A percentile compares a stretch with the other conserved stretches of the same genome.
phyloP scores from a whole-genome alignment of 805 yeast species.

The Yarrowia keelungensis region DNA sequence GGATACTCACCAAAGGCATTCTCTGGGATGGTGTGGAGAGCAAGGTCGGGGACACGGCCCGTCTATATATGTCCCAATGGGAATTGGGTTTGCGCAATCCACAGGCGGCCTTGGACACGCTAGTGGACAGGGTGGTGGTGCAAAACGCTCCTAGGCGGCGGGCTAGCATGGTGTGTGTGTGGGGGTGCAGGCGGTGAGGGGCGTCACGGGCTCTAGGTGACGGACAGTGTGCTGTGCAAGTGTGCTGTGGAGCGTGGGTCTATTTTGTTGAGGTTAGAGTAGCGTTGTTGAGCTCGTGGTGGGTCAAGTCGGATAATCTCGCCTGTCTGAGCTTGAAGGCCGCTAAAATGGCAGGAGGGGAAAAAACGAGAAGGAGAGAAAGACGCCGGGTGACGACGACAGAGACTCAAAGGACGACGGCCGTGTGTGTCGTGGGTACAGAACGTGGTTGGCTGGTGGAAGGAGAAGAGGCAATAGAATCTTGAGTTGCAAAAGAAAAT shows the following conservation, averaged over 20 bases:
- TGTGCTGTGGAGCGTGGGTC: too few relatives aligned
- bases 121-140: constrained; percentile 6
- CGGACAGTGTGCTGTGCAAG: not conserved
- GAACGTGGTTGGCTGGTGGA: constrained; percentile 5
- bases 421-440: not conserved
- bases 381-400: too few relatives aligned
- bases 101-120: constrained; percentile 30
- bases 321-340: not conserved
- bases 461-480: constrained; percentile 10
- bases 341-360: constrained; percentile 3
- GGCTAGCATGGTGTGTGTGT: constrained; percentile 22
- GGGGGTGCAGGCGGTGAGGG: constrained; percentile 2
- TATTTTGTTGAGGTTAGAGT: constrained; percentile 6
- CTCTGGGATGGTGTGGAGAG: constrained; percentile 25
- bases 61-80: constrained; percentile 36
- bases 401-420: too few relatives aligned
- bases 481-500: constrained; percentile 7
- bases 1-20: constrained; percentile 37
- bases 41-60: constrained; percentile 20
- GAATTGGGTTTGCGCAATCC: constrained; percentile 39
- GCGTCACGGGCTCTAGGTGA: not conserved
- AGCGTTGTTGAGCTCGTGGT: constrained; percentile 19
- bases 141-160: constrained; percentile 18
- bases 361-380: not conserved
- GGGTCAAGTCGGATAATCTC: not conserved